These are phyloP conservation scores for Polymyxa betae DNA, from an alignment of 208 protist genomes.

Conservation along the genomic window DNA sequence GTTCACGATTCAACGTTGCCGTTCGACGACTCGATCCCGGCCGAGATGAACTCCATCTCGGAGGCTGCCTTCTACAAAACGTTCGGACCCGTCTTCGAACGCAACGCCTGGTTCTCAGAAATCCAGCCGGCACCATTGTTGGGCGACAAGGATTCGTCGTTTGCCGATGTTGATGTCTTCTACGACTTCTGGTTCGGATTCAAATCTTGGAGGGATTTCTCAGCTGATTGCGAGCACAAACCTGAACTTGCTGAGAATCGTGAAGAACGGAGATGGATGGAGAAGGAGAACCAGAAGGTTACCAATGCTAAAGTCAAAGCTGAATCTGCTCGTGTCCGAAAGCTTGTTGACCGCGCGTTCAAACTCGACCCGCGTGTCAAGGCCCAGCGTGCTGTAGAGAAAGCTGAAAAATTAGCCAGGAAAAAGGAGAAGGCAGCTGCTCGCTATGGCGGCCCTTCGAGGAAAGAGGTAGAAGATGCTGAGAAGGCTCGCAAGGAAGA, in stretches of 20 bases:
- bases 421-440: no score
- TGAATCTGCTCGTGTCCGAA: background rate
- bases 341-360: background rate
- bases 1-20: background rate
- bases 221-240: background rate
- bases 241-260: background rate
- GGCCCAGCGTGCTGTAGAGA: background rate
- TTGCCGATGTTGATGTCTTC: background rate
- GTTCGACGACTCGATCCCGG: background rate
- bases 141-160: background rate
- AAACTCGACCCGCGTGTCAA: background rate
- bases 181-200: conserved; percentile 21
- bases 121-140: background rate
- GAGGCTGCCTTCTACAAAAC: background rate
- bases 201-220: conserved; percentile 18
- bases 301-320: background rate
- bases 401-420: background rate
- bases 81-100: background rate
- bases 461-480: background rate
- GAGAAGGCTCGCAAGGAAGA: conserved; percentile 15
- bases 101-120: background rate
- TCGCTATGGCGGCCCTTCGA: no score
- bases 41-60: background rate
- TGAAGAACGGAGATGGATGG: background rate
- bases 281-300: conserved; percentile 2